Evolutionary conservation across 2,329 filamentous ascomycete species (phyloP), one percentile per base, ranked within the genome.

Genomic region (Fusarium sambucinum): DNA sequence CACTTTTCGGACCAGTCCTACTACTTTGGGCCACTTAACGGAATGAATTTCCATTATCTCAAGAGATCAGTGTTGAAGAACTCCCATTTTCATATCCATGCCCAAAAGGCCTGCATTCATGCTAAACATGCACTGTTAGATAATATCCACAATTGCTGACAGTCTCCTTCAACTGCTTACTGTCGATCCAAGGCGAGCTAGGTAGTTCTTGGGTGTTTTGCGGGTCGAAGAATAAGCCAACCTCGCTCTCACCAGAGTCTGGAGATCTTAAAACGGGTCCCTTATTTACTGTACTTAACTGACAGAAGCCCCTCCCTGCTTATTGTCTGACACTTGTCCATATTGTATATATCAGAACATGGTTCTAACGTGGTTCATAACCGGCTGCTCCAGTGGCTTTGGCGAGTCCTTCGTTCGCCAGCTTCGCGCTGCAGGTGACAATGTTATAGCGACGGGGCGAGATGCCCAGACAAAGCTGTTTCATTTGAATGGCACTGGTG

Each of bases 351-450:
- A 16, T 1, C 2, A 6, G 2, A 37, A 33, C 11, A 71, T 71
- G 64, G 13, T 14, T 25, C n/a, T 53, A 2, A 79, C 76, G 2
- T 81, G 78, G 78, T 40, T 83, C 17, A 78, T 83, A 38, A 83
- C 81, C 2, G 81, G 80, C 45, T 81, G 79, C 67, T 81, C 80
- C 11, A 82, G 78, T 48, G 81, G 80, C 21, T 82, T 83, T 37
- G 81, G 81, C 16, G 73, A 78, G 37, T 48, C 72, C 6, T 71
- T 82, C 19, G 78, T 79, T 7, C 74, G 76, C 17, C 76, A 80
- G 48, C 75, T 83, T 35, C 69, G 78, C 12, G 73, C 76, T 21
- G 68, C 70, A 3, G 81, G 80, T 0, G 79, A 83, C 44, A 77
- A 79, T 17, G 78, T 82, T 17, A 79, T 83, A 52, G 80, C 81